These are phyloP conservation scores for Lizonia empirigonia DNA, from an alignment of 2,329 filamentous ascomycete genomes.

Conservation along the genomic window DNA sequence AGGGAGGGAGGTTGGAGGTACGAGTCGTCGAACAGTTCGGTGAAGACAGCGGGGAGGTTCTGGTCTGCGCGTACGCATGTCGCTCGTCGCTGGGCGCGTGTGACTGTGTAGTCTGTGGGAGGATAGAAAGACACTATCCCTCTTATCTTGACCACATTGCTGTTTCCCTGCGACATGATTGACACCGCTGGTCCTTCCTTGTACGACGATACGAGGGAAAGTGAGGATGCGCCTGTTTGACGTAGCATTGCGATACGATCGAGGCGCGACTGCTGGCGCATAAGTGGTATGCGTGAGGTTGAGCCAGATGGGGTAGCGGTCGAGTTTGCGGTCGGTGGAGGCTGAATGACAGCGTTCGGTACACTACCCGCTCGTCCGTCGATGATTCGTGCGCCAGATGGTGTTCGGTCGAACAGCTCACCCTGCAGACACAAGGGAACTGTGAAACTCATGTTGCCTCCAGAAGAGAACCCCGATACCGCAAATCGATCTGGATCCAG, in stretches of 20 bases:
- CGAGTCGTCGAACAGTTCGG: conserved; percentile 59
- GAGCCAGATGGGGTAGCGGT: conserved; percentile 40
- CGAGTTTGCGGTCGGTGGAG: conserved; percentile 19
- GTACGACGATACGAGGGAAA: conserved; percentile 46
- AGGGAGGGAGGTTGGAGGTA: conserved; percentile 55
- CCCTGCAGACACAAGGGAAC: conserved; percentile 64
- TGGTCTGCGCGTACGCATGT: conserved; percentile 60
- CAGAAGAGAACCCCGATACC: conserved; percentile 67
- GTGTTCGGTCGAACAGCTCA: conserved; percentile 47
- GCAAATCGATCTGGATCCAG: conserved; percentile 64
- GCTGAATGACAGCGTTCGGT: conserved; percentile 29
- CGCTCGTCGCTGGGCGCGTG: conserved; percentile 63
- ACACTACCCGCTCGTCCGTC: conserved; percentile 37
- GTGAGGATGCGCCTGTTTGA: conserved; percentile 41
- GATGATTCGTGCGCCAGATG: conserved; percentile 36
- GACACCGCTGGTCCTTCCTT: conserved; percentile 44
- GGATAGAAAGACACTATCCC: conserved; percentile 68
- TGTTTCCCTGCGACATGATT: conserved; percentile 41
- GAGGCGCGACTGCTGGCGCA: conserved; percentile 39
- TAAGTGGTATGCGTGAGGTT: conserved; percentile 42
- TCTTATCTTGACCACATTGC: conserved; percentile 55
- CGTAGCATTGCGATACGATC: conserved; percentile 45
- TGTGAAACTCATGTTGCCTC: conserved; percentile 66
- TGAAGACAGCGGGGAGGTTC: conserved; percentile 58
- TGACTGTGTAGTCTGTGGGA: conserved; percentile 65